These are phyloP conservation scores for Boletus patriciae DNA, from an alignment of 768 basidiomycete genomes.

Conservation along the genomic window DNA sequence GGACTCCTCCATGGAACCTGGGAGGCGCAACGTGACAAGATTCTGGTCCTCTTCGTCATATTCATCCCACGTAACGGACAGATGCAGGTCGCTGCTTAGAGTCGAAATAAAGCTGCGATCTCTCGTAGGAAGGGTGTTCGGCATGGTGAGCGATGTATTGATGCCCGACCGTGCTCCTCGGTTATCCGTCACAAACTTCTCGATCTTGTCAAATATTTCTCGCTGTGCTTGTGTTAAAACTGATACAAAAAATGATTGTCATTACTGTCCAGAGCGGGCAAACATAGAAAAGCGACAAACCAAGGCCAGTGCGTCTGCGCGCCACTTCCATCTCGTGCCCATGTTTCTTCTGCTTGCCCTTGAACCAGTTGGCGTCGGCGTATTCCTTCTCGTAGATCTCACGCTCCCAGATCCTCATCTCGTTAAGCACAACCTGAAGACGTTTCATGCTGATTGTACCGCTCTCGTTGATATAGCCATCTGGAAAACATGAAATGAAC, in stretches of 20 bases:
- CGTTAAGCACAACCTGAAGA: slow-evolving; percentile 83
- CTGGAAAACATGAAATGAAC: slow-evolving; percentile 38
- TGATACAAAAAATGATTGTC: slow-evolving; percentile 12
- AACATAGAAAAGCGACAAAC: slow-evolving; percentile 41
- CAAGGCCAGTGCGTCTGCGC: slow-evolving; percentile 57
- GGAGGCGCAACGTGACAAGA: slow-evolving; percentile 66
- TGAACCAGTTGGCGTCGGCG: slow-evolving; percentile 88
- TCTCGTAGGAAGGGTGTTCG: slow-evolving; percentile 75
- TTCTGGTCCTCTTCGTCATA: slow-evolving; percentile 83
- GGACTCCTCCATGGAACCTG: slow-evolving; percentile 42
- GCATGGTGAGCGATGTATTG: slow-evolving; percentile 57
- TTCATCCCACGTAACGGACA: slow-evolving; percentile 89
- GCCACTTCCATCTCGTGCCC: slow-evolving; percentile 63
- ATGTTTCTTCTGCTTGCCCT: slow-evolving; percentile 85
- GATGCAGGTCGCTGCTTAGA: slow-evolving; percentile 74
- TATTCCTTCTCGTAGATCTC: slow-evolving; percentile 93
- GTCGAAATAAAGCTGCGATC: slow-evolving; percentile 79
- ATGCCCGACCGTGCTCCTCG: slow-evolving; percentile 31
- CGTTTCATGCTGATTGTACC: slow-evolving; percentile 79
- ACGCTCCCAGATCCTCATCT: slow-evolving; percentile 85
- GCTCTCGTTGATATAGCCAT: slow-evolving; percentile 90
- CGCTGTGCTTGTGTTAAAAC: slow-evolving; percentile 77
- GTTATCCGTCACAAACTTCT: slow-evolving; percentile 64
- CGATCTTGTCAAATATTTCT: slow-evolving; percentile 75
- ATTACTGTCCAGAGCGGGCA: neutral